Percentiles rank a stretch among this genome's conserved stretches.
Evolutionary conservation across 371 early-diverging fungal species (phyloP).

Genomic region (Mortierella sp.): DNA sequence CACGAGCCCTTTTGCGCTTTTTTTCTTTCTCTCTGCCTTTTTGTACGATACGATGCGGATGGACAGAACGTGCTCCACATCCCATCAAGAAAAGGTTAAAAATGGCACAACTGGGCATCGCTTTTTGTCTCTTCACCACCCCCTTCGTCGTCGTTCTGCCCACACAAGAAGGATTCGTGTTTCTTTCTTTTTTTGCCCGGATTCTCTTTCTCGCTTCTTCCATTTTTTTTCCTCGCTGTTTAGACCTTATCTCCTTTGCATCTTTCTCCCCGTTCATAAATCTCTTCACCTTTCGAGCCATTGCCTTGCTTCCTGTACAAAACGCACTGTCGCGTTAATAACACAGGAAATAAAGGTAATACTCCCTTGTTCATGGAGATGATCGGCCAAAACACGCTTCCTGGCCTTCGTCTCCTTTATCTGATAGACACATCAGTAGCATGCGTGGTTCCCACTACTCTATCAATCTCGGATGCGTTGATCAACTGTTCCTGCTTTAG

Average conservation of each 20-base stretch:
- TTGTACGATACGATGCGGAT: background rate
- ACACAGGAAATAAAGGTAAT: no score
- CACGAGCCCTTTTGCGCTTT: background rate
- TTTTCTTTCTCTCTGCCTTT: background rate
- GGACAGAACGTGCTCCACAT: background rate
- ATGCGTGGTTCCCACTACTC: background rate
- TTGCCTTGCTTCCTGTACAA: background rate
- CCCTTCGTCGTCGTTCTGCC: background rate
- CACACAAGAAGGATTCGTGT: background rate
- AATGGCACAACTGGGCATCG: background rate
- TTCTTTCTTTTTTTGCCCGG: background rate
- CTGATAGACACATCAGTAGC: background rate
- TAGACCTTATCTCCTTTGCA: background rate
- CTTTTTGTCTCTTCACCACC: background rate
- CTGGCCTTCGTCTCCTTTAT: background rate
- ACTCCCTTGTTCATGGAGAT: no score
- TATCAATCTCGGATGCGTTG: background rate
- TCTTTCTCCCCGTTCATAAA: no score
- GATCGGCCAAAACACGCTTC: no score
- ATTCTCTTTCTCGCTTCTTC: background rate
- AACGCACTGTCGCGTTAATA: no score
- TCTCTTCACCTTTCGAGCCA: no score
- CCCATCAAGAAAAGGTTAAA: background rate
- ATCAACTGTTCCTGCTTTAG: background rate
- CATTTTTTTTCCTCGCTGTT: background rate